Evolutionary conservation across 176 grass and related monocot species (phyloP).

Genomic region (Metroxylon sagu): DNA sequence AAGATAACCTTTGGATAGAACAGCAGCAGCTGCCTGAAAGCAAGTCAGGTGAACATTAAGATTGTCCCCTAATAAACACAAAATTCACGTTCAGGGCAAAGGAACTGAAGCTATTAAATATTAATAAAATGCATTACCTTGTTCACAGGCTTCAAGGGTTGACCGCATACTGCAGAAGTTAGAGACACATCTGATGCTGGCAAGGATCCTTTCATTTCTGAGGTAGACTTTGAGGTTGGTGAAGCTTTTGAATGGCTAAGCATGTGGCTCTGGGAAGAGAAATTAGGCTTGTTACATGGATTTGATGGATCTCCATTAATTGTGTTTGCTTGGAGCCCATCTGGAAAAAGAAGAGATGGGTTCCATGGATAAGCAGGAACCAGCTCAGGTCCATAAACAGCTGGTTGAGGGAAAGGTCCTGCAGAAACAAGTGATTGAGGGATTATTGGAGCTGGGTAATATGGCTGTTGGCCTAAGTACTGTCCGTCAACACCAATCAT

Average conservation of each 20-base stretch:
- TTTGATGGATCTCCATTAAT: constrained; percentile 39
- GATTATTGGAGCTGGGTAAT: constrained; percentile 37
- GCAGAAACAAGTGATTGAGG: constrained; percentile 35
- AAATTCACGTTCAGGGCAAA: no score
- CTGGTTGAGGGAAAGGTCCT: constrained; percentile 37
- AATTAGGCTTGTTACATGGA: constrained; percentile 35
- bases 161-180: constrained; percentile 17
- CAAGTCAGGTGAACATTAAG: neutral
- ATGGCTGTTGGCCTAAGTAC: constrained; percentile 47
- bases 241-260: constrained; percentile 35
- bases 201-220: constrained; percentile 46
- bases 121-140: constrained; percentile 44
- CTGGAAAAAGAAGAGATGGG: constrained; percentile 48
- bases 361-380: constrained; percentile 61
- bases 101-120: constrained; percentile 1
- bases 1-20: constrained; percentile 51
- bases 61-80: no score
- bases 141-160: constrained; percentile 36
- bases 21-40: constrained; percentile 44
- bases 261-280: constrained; percentile 32
- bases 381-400: constrained; percentile 56
- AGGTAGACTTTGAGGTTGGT: constrained; percentile 24
- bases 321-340: constrained; percentile 55
- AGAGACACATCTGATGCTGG: constrained; percentile 31
- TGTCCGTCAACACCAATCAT: constrained; percentile 50